These are phyloP conservation scores for Claviceps humidiphila DNA, from an alignment of 2,329 filamentous ascomycete genomes.

Conservation along the genomic window DNA sequence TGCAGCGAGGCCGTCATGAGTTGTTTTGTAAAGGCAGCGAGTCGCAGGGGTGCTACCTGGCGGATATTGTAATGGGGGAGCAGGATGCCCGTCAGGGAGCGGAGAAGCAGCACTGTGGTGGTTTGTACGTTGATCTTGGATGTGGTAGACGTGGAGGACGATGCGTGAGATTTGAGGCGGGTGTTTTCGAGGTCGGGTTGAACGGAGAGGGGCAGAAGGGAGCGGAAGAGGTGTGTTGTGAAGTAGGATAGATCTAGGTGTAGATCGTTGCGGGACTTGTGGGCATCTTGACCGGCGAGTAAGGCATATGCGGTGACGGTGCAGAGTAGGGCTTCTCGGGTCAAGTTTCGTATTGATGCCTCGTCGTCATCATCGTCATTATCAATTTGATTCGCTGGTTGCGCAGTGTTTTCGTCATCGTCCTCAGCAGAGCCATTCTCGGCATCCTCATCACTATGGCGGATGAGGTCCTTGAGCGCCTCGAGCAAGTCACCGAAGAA, in stretches of 20 bases:
- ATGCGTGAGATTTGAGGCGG: slow-evolving; percentile 21
- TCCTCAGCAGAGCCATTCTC: slow-evolving; percentile 27
- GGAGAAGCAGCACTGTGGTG: slow-evolving; percentile 80
- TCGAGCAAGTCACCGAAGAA: slow-evolving; percentile 96
- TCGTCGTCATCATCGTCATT: slow-evolving; percentile 24
- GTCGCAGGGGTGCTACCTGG: slow-evolving; percentile 63
- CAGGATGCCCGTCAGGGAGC: slow-evolving; percentile 70
- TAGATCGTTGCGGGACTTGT: slow-evolving; percentile 67
- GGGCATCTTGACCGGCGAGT: slow-evolving; percentile 82
- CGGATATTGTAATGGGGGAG: slow-evolving; percentile 62
- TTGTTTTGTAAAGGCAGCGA: slow-evolving; percentile 91
- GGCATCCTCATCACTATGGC: slow-evolving; percentile 50
- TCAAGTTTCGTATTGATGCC: slow-evolving; percentile 51
- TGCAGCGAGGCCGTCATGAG: slow-evolving; percentile 73
- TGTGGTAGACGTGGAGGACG: slow-evolving; percentile 25
- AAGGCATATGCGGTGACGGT: slow-evolving; percentile 95
- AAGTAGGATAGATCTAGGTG: slow-evolving; percentile 93
- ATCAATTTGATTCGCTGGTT: not conserved
- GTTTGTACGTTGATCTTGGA: slow-evolving; percentile 86
- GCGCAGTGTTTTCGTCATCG: slow-evolving; percentile 7
- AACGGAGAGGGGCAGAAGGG: slow-evolving; percentile 63
- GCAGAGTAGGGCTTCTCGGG: slow-evolving; percentile 80
- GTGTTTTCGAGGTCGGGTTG: slow-evolving; percentile 80
- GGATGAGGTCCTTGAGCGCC: slow-evolving; percentile 83
- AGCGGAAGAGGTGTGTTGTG: slow-evolving; percentile 83